These are phyloP conservation scores for Pestalotiopsis sp. DNA, from an alignment of 2,329 filamentous ascomycete genomes.

Conservation along the genomic window DNA sequence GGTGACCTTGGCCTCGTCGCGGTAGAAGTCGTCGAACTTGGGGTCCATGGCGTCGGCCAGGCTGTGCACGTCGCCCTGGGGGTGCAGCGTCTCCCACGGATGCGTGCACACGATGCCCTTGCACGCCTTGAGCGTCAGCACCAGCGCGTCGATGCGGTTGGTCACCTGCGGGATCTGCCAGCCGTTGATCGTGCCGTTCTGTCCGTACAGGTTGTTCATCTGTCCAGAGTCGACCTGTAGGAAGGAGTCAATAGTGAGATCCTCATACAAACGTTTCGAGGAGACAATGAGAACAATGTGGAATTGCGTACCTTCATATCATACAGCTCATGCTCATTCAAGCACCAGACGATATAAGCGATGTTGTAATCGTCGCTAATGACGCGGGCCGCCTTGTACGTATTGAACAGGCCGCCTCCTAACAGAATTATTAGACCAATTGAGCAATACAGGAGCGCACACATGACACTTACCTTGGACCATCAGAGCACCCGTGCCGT, in stretches of 20 bases:
- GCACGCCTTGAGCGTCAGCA: constrained; percentile 65
- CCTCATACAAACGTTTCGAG: neutral
- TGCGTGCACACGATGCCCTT: constrained; percentile 53
- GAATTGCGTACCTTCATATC: constrained; percentile 51
- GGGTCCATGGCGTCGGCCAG: constrained; percentile 52
- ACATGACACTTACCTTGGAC: neutral
- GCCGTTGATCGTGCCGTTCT: constrained; percentile 30
- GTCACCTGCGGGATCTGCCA: constrained; percentile 41
- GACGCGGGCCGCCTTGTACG: constrained; percentile 64
- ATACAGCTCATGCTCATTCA: constrained; percentile 68
- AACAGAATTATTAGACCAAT: neutral
- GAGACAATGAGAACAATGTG: neutral
- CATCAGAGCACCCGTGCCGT: neutral
- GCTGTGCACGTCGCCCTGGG: constrained; percentile 50
- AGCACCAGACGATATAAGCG: constrained; percentile 72
- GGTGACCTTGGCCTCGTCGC: constrained; percentile 46
- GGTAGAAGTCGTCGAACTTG: constrained; percentile 57
- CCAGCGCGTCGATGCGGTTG: constrained; percentile 57
- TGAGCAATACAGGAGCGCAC: neutral
- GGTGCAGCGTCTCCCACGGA: constrained; percentile 62
- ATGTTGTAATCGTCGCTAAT: constrained; percentile 58
- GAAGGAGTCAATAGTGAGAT: neutral
- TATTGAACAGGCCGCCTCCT: constrained; percentile 44
- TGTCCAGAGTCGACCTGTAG: constrained; percentile 54
- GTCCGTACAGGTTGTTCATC: constrained; percentile 44